phyloP scores from a whole-genome alignment of 1,139 yeast species.

The Nakaseomyces kungkrabaensis region DNA sequence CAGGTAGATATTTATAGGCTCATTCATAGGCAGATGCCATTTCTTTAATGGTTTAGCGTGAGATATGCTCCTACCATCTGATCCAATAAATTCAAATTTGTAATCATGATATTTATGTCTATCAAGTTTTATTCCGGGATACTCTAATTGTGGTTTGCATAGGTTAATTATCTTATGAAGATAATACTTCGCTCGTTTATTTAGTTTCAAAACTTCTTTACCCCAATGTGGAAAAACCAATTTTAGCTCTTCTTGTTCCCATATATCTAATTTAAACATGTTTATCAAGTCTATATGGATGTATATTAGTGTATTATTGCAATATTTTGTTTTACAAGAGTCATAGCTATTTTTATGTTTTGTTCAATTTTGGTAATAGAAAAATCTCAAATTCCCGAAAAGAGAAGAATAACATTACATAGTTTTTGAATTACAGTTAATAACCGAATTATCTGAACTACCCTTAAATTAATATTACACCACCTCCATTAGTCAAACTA shows the following conservation, averaged over 20 bases:
- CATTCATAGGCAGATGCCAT: neutral
- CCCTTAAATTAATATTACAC: too few species aligned
- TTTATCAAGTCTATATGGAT: too few species aligned
- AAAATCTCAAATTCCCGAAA: too few species aligned
- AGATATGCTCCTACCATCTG: neutral
- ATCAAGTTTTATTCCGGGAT: neutral
- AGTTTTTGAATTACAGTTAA: too few species aligned
- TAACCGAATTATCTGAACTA: too few species aligned
- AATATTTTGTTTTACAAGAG: too few species aligned
- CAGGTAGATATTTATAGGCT: neutral
- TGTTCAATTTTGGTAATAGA: too few species aligned
- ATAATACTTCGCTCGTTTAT: neutral
- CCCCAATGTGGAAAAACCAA: neutral
- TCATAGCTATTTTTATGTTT: too few species aligned
- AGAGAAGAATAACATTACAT: too few species aligned
- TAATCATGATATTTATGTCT: neutral
- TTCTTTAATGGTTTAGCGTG: neutral
- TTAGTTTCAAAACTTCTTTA: constrained; percentile 4
- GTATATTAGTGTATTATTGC: too few species aligned
- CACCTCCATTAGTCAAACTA: too few species aligned
- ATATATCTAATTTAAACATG: neutral
- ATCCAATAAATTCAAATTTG: neutral
- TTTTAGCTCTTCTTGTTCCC: neutral
- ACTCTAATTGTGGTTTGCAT: neutral
- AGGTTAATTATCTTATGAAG: neutral